Conservation (phyloP, 2,329 filamentous ascomycete genomes). For the Fusarium longipes region DNA sequence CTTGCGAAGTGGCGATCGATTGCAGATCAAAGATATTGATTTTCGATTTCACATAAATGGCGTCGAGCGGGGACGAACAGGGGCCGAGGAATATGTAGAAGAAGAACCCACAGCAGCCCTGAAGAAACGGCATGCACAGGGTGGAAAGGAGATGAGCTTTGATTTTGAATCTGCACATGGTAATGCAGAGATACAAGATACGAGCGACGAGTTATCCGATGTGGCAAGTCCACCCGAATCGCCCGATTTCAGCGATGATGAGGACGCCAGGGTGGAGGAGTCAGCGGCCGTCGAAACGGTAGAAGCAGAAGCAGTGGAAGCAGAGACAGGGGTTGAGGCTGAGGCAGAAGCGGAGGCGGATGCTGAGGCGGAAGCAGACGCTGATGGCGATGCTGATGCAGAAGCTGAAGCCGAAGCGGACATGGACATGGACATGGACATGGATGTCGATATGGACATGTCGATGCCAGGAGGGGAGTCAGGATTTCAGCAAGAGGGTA, state of each 20-base stretch:
- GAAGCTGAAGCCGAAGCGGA: slow-evolving; percentile 31
- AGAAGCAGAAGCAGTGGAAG: slow-evolving; percentile 43
- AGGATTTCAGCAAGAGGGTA: slow-evolving; percentile 47
- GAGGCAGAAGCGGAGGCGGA: slow-evolving; percentile 44
- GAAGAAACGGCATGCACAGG: slow-evolving; percentile 63
- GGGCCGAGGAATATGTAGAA: slow-evolving; percentile 66
- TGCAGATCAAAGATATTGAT: slow-evolving; percentile 77
- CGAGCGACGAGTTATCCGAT: slow-evolving; percentile 64
- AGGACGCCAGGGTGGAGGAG: slow-evolving; percentile 47
- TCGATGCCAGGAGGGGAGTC: slow-evolving; percentile 40
- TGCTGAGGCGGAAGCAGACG: slow-evolving; percentile 31
- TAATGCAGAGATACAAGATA: slow-evolving; percentile 66
- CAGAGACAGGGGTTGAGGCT: slow-evolving; percentile 30
- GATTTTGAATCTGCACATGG: slow-evolving; percentile 74
- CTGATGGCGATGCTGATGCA: slow-evolving; percentile 32
- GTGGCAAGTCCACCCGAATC: slow-evolving; percentile 56
- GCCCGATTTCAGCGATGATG: slow-evolving; percentile 54
- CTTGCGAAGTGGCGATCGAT: slow-evolving; percentile 71
- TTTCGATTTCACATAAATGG: slow-evolving; percentile 77
- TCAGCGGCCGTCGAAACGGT: slow-evolving; percentile 38
- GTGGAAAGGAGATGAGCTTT: slow-evolving; percentile 78
- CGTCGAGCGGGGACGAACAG: slow-evolving; percentile 66
- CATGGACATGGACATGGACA: slow-evolving; percentile 34
- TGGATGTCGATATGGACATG: slow-evolving; percentile 37
- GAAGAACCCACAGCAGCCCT: slow-evolving; percentile 57